Conservation (phyloP, 805 yeast species). For the Saccharomyces mikatae region DNA sequence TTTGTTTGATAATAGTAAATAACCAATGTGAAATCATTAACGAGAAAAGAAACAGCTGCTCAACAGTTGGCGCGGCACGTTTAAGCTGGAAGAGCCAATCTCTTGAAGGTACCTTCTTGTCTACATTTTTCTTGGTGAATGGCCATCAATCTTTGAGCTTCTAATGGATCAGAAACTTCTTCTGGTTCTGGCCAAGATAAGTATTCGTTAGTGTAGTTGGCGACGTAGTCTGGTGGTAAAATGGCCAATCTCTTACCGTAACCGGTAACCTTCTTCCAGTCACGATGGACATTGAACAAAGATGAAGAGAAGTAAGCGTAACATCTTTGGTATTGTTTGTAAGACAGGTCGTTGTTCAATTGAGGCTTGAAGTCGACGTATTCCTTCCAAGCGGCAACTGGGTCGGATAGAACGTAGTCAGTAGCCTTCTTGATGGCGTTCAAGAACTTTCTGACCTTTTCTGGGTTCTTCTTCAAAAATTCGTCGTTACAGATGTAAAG, state of each 20-base stretch:
- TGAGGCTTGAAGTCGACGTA: constrained; percentile 42
- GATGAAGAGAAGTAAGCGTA: constrained; percentile 46
- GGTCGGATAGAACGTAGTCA: constrained; percentile 38
- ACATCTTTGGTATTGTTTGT: constrained; percentile 44
- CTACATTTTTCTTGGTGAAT: constrained; percentile 40
- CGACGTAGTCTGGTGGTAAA: constrained; percentile 40
- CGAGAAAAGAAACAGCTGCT: background rate
- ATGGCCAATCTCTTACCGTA: constrained; percentile 48
- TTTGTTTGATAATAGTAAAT: no score
- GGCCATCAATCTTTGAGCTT: constrained; percentile 42
- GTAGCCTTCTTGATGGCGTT: constrained; percentile 45
- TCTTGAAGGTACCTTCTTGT: constrained; percentile 41
- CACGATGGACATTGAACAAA: constrained; percentile 46
- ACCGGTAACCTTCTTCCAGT: constrained; percentile 48
- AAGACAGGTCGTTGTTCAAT: constrained; percentile 35
- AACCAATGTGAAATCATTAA: background rate
- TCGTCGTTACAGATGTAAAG: constrained; percentile 46
- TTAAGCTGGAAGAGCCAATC: constrained; percentile 31
- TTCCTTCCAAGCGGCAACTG: constrained; percentile 40
- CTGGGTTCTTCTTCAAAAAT: constrained; percentile 40
- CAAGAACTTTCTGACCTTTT: constrained; percentile 38
- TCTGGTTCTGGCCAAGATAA: constrained; percentile 43
- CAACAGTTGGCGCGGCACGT: background rate
- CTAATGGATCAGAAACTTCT: constrained; percentile 40
- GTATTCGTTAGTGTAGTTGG: constrained; percentile 46